phyloP scores from a whole-genome alignment of 1,284 basidiomycete genomes.

The Rhodotorula sp. region DNA sequence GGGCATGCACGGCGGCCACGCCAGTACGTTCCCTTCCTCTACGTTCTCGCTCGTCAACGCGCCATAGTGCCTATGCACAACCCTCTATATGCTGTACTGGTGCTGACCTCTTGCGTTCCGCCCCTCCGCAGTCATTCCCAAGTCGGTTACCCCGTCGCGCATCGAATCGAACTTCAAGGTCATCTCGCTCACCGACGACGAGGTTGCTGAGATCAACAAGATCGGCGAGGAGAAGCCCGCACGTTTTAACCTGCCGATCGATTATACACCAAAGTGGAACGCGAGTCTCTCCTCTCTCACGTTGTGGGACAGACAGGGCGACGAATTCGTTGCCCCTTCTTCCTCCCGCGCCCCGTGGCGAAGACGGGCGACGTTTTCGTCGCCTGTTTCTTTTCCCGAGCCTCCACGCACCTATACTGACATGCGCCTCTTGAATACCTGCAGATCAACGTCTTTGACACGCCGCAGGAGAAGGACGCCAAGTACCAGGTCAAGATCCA shows the following conservation, averaged over 20 bases:
- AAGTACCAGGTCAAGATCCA: constrained; percentile 49
- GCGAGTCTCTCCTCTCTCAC: too few species aligned
- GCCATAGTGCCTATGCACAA: too few species aligned
- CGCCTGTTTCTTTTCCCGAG: too few species aligned
- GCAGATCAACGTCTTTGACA: constrained; percentile 62
- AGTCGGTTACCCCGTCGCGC: constrained; percentile 49
- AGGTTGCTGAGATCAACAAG: constrained; percentile 46
- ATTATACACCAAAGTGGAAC: too few species aligned
- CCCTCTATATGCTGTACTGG: background rate
- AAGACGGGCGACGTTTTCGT: too few species aligned
- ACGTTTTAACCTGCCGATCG: constrained; percentile 47
- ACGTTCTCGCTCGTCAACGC: background rate
- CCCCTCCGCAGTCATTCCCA: constrained; percentile 48
- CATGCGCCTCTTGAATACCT: too few species aligned
- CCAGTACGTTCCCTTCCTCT: constrained; percentile 10
- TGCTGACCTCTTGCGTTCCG: background rate
- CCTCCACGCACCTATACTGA: too few species aligned
- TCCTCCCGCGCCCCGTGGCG: too few species aligned
- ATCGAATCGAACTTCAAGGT: constrained; percentile 50
- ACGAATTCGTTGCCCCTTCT: too few species aligned
- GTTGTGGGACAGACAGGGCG: too few species aligned
- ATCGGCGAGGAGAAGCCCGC: constrained; percentile 41
- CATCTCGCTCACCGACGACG: constrained; percentile 47
- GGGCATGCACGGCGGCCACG: constrained; percentile 49
- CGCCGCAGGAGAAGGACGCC: constrained; percentile 60